phyloP scores from a whole-genome alignment of 225 moss, liverwort and hornwort species.

The Climacium dendroides region DNA sequence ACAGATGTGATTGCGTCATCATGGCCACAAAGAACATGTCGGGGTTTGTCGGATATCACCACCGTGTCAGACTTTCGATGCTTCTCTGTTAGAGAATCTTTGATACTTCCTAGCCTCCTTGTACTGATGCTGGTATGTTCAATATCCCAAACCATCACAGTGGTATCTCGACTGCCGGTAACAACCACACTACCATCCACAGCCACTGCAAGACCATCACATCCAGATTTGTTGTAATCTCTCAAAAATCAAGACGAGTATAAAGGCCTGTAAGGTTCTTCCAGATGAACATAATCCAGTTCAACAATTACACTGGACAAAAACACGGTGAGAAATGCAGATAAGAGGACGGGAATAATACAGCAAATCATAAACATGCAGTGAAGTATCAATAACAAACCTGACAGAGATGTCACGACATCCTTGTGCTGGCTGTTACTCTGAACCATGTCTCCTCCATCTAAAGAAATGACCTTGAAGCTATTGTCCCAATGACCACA shows the following conservation, averaged over 20 bases:
- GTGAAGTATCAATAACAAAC: not conserved
- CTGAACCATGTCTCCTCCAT: conserved; percentile 61
- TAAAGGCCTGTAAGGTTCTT: not conserved
- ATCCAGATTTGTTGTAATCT: not conserved
- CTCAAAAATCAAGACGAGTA: not conserved
- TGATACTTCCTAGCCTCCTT: conserved; percentile 26
- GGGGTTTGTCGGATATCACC: conserved; percentile 72
- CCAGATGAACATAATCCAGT: not conserved
- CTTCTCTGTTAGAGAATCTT: conserved; percentile 47
- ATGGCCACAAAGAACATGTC: conserved; percentile 73
- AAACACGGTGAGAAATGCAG: not conserved
- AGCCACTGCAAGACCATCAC: conserved; percentile 43
- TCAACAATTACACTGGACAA: not conserved
- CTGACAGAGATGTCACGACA: conserved; percentile 65
- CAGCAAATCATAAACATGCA: not conserved
- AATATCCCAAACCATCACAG: conserved; percentile 82
- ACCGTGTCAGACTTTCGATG: conserved; percentile 45
- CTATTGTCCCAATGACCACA: conserved; percentile 87
- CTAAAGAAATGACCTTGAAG: conserved; percentile 68
- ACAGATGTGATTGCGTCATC: conserved; percentile 74
- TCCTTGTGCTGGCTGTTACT: conserved; percentile 78
- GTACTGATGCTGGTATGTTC: conserved; percentile 39
- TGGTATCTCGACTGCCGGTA: conserved; percentile 76
- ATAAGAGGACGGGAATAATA: not conserved
- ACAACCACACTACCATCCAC: conserved; percentile 71